Conservation (phyloP, 2,329 filamentous ascomycete genomes). For the Clarireedia hainanense region DNA sequence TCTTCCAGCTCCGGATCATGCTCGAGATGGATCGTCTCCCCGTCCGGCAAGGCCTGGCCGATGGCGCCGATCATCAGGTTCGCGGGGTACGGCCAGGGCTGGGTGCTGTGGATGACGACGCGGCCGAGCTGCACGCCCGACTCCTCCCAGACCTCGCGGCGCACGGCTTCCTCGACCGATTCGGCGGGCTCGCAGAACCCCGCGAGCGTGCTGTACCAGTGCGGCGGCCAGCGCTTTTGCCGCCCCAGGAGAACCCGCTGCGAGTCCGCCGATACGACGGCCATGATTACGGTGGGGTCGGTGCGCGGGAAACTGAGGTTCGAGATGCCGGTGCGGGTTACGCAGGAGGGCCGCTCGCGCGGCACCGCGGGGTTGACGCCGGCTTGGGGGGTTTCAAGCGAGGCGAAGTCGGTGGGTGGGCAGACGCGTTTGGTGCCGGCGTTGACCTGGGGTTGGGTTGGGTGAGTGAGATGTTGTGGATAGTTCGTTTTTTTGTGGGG, state of each 20-base stretch:
- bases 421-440: slow-evolving; percentile 76
- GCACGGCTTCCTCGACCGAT: slow-evolving; percentile 75
- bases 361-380: slow-evolving; percentile 34
- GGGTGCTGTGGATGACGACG: slow-evolving; percentile 74
- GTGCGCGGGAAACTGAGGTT: slow-evolving; percentile 91
- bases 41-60: slow-evolving; percentile 71
- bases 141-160: slow-evolving; percentile 82
- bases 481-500: not conserved
- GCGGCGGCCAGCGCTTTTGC: slow-evolving; percentile 70
- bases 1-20: slow-evolving; percentile 89
- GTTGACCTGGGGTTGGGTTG: slow-evolving; percentile 33
- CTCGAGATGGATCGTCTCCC: slow-evolving; percentile 73
- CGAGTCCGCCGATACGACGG: slow-evolving; percentile 75
- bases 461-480: not conserved
- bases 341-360: slow-evolving; percentile 59
- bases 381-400: slow-evolving; percentile 30
- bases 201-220: slow-evolving; percentile 85
- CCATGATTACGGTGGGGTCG: slow-evolving; percentile 83
- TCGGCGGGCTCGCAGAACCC: slow-evolving; percentile 83
- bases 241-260: slow-evolving; percentile 66
- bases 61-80: slow-evolving; percentile 84
- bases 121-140: slow-evolving; percentile 68
- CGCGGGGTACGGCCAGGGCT: slow-evolving; percentile 82
- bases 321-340: slow-evolving; percentile 74
- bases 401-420: slow-evolving; percentile 57